phyloP scores from a whole-genome alignment of 768 basidiomycete genomes.

The Filobasidium wieringae region DNA sequence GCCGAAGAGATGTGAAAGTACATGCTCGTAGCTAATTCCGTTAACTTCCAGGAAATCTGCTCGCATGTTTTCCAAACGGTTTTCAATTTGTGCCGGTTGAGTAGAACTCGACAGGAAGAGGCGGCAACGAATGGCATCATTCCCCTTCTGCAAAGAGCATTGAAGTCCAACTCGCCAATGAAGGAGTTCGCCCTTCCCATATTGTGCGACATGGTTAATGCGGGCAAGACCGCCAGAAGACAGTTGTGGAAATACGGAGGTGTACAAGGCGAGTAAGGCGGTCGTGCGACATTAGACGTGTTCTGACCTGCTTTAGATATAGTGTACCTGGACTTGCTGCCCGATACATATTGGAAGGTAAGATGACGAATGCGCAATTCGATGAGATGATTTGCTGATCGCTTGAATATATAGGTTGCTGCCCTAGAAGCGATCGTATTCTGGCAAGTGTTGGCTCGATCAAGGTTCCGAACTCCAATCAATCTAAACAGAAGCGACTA shows the following conservation, averaged over 20 bases:
- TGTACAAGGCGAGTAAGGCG: constrained; percentile 41
- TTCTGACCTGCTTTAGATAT: background rate
- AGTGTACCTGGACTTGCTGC: constrained; percentile 38
- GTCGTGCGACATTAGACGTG: background rate
- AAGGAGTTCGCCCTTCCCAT: constrained; percentile 97
- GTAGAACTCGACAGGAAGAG: constrained; percentile 90
- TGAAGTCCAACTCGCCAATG: constrained; percentile 76
- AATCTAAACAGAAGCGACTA: too few species aligned
- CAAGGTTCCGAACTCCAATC: background rate
- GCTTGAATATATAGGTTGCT: constrained; percentile 74
- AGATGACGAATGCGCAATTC: background rate
- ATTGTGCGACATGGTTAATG: constrained; percentile 87
- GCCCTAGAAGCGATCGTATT: constrained; percentile 80
- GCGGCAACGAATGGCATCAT: constrained; percentile 92
- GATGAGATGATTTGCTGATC: constrained; percentile 62
- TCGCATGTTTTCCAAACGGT: constrained; percentile 96
- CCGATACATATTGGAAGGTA: constrained; percentile 38
- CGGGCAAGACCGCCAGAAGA: constrained; percentile 81
- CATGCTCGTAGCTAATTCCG: background rate
- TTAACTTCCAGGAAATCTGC: constrained; percentile 52
- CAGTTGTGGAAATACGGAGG: constrained; percentile 89
- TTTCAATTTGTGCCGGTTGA: constrained; percentile 88
- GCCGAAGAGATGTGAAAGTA: constrained; percentile 27
- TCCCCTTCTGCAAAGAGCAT: constrained; percentile 77
- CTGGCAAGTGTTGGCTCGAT: constrained; percentile 49